Conservation (phyloP, 2,329 filamentous ascomycete species). For the Ophiostoma sp. region DNA sequence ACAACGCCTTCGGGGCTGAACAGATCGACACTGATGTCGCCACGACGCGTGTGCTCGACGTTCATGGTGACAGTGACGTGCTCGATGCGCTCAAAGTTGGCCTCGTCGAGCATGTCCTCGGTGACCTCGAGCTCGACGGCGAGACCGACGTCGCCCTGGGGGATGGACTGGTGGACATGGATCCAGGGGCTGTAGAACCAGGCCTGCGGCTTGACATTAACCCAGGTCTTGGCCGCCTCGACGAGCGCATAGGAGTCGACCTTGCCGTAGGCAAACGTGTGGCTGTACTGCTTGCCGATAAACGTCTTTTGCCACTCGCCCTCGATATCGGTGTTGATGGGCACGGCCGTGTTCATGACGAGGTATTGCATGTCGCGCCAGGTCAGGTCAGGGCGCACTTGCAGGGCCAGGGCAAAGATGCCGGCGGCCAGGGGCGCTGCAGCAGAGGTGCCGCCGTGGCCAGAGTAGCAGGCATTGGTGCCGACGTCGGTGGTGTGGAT, state of each 20-base stretch:
- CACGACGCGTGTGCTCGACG: conserved; percentile 76
- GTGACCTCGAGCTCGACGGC: conserved; percentile 79
- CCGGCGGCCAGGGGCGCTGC: conserved; percentile 90
- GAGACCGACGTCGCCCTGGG: conserved; percentile 76
- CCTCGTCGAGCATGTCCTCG: conserved; percentile 67
- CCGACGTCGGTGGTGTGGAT: conserved; percentile 95
- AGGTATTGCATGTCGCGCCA: conserved; percentile 97
- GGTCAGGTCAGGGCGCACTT: conserved; percentile 76
- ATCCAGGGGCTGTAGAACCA: conserved; percentile 95
- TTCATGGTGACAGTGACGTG: conserved; percentile 99
- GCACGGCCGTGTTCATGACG: conserved; percentile 75
- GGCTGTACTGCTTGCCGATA: conserved; percentile 82
- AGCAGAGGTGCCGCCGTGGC: conserved; percentile 93
- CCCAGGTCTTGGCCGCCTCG: conserved; percentile 77
- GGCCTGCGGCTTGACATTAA: conserved; percentile 86
- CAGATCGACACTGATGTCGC: conserved; percentile 88
- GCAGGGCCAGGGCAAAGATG: conserved; percentile 81
- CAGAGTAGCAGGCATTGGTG: conserved; percentile 66
- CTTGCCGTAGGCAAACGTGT: conserved; percentile 94
- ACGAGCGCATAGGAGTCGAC: conserved; percentile 83
- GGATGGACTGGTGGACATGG: conserved; percentile 78
- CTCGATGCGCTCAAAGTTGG: conserved; percentile 81
- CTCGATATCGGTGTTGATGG: conserved; percentile 63
- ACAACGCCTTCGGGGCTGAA: conserved; percentile 75
- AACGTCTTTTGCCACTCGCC: conserved; percentile 73